Evolutionary conservation across 148 eudicot species (phyloP).

Genomic region (Beta vulgaris): DNA sequence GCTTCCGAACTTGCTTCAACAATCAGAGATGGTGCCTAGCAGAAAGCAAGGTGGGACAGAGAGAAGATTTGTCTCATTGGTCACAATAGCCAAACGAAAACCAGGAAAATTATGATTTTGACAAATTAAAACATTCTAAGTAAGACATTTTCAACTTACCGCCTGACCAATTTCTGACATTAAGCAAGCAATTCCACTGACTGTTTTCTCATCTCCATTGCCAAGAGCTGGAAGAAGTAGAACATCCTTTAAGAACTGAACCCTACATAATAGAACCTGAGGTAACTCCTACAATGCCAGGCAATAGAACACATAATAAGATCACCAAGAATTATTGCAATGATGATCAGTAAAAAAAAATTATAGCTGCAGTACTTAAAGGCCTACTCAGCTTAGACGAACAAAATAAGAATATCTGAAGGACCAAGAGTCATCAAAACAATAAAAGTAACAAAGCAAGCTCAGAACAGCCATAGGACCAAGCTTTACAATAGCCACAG

Average conservation of each 20-base stretch:
- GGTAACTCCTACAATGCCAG: slow-evolving; percentile 66
- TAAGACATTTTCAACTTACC: slow-evolving; percentile 49
- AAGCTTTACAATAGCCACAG: neutral
- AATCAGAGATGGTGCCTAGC: slow-evolving; percentile 78
- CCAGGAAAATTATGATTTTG: slow-evolving; percentile 11
- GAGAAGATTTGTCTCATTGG: neutral
- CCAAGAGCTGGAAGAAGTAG: slow-evolving; percentile 86
- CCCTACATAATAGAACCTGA: slow-evolving; percentile 69
- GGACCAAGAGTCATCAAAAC: neutral
- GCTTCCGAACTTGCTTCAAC: slow-evolving; percentile 84
- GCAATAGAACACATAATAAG: slow-evolving; percentile 6
- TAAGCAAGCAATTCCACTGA: slow-evolving; percentile 84
- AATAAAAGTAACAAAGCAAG: neutral
- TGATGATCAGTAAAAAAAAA: neutral
- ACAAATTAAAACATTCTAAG: slow-evolving; percentile 1
- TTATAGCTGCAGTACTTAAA: neutral
- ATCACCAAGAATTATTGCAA: neutral
- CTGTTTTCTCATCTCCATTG: slow-evolving; percentile 73
- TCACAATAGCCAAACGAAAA: neutral
- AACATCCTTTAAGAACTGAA: slow-evolving; percentile 75
- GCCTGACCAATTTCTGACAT: slow-evolving; percentile 99
- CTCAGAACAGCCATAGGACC: neutral
- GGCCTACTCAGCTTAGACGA: neutral
- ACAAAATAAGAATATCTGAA: neutral
- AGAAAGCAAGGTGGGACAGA: slow-evolving; percentile 12